Evolutionary conservation across 495 filamentous ascomycete genomes (phyloP).

Genomic region (Lasiosphaeria ovina): DNA sequence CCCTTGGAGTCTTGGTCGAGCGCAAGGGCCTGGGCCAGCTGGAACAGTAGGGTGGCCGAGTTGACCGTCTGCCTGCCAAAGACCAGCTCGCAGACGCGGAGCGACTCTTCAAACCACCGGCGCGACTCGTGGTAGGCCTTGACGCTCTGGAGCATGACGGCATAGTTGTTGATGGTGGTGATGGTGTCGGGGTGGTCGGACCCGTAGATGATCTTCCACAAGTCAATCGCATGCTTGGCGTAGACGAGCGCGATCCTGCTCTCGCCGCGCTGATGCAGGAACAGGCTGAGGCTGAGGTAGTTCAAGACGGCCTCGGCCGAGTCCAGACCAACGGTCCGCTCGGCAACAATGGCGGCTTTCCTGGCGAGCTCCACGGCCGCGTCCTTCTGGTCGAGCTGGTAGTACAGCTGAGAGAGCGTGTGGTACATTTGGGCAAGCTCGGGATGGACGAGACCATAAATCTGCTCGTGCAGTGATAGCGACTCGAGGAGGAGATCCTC

Average conservation of each 20-base stretch:
- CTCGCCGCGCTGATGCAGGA: slow-evolving; percentile 87
- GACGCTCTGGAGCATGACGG: slow-evolving; percentile 94
- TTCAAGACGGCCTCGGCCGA: slow-evolving; percentile 87
- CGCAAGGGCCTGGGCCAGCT: slow-evolving; percentile 91
- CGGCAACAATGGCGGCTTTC: slow-evolving; percentile 94
- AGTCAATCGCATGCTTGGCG: slow-evolving; percentile 85
- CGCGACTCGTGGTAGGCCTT: slow-evolving; percentile 91
- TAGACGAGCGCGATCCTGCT: slow-evolving; percentile 79
- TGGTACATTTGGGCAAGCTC: slow-evolving; percentile 96
- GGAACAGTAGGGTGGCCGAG: slow-evolving; percentile 94
- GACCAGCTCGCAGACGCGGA: slow-evolving; percentile 79
- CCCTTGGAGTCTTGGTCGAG: slow-evolving; percentile 88
- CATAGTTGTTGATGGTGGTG: slow-evolving; percentile 97
- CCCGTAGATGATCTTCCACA: slow-evolving; percentile 98
- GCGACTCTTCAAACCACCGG: slow-evolving; percentile 92
- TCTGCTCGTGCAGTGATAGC: slow-evolving; percentile 94
- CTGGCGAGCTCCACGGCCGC: slow-evolving; percentile 91
- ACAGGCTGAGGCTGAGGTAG: slow-evolving; percentile 95
- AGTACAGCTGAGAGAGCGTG: slow-evolving; percentile 91
- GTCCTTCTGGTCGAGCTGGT: slow-evolving; percentile 91
- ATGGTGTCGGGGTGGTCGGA: slow-evolving; percentile 93
- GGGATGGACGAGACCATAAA: slow-evolving; percentile 95
- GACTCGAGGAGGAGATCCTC: slow-evolving; percentile 95
- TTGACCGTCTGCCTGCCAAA: slow-evolving; percentile 86
- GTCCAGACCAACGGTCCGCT: slow-evolving; percentile 92